A percentile compares a stretch with the other conserved stretches of the same genome.
Conservation (phyloP, 1,139 yeast genomes). For the Scheffersomyces parashehatae region DNA sequence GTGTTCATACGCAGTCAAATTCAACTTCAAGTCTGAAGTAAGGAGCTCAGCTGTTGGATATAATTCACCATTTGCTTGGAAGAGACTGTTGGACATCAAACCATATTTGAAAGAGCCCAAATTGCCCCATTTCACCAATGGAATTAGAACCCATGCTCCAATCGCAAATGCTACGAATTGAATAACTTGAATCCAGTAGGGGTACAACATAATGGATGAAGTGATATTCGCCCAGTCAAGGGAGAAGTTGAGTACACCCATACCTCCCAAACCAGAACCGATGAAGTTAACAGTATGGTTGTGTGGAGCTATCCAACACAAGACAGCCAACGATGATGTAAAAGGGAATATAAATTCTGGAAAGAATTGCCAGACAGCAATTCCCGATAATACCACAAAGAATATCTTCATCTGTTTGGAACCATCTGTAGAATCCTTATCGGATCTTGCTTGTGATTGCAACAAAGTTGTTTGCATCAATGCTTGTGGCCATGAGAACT, state of each 20-base stretch:
- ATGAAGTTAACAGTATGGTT: constrained; percentile 36
- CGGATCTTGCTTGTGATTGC: constrained; percentile 30
- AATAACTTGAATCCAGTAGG: constrained; percentile 47
- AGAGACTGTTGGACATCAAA: constrained; percentile 42
- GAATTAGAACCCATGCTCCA: constrained; percentile 45
- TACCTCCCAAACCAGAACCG: constrained; percentile 49
- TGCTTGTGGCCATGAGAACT: constrained; percentile 48
- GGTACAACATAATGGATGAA: constrained; percentile 42
- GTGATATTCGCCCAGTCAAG: constrained; percentile 51
- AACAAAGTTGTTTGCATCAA: constrained; percentile 48
- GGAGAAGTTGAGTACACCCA: constrained; percentile 43
- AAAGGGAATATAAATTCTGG: constrained; percentile 47
- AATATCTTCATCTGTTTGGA: constrained; percentile 35
- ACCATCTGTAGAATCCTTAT: constrained; percentile 18
- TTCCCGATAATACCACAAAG: constrained; percentile 25
- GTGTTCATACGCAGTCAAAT: constrained; percentile 37
- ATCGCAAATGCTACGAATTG: constrained; percentile 42
- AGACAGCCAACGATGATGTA: constrained; percentile 39
- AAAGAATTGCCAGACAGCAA: constrained; percentile 43
- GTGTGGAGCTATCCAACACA: constrained; percentile 47
- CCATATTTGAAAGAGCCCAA: constrained; percentile 28
- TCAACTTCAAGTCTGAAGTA: constrained; percentile 32
- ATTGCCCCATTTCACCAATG: constrained; percentile 39
- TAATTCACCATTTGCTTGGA: constrained; percentile 27
- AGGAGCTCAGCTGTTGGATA: constrained; percentile 39